Conservation (phyloP, 2,329 filamentous ascomycete species). For the Penicillium vulpinum region DNA sequence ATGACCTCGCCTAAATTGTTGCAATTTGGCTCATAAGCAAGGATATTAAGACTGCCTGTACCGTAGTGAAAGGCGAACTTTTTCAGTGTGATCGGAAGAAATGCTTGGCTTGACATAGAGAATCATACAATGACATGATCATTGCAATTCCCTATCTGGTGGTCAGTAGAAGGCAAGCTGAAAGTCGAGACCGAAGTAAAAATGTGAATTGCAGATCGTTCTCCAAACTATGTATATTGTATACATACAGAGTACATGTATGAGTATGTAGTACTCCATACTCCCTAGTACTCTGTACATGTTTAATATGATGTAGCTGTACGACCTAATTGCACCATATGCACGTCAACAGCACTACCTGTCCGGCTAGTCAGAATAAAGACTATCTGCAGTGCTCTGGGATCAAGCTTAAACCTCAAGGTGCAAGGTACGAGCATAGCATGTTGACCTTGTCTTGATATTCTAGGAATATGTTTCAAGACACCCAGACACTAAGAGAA, state of each 20-base stretch:
- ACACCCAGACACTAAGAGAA: not conserved
- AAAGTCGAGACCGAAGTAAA: not conserved
- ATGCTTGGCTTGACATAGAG: not conserved
- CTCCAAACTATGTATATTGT: too few relatives aligned
- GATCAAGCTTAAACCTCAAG: slow-evolving; percentile 9
- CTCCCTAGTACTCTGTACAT: not conserved
- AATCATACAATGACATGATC: not conserved
- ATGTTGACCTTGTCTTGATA: not conserved
- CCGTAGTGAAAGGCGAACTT: not conserved
- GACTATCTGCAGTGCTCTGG: not conserved
- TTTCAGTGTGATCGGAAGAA: not conserved
- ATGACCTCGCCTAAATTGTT: not conserved
- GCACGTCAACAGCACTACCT: not conserved
- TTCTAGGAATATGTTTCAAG: not conserved
- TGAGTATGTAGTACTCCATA: not conserved
- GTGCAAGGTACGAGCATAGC: not conserved
- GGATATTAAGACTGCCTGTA: not conserved
- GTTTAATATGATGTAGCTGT: not conserved
- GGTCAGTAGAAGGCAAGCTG: not conserved
- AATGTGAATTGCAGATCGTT: not conserved
- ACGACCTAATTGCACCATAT: not conserved
- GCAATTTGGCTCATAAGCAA: not conserved
- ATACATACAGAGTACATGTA: not conserved
- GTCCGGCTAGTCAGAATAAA: not conserved
- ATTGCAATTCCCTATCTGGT: not conserved